Percentiles rank a stretch among this genome's conserved stretches.
Evolutionary conservation across 768 basidiomycete genomes (phyloP).

Genomic region (Termitomyces sp.): DNA sequence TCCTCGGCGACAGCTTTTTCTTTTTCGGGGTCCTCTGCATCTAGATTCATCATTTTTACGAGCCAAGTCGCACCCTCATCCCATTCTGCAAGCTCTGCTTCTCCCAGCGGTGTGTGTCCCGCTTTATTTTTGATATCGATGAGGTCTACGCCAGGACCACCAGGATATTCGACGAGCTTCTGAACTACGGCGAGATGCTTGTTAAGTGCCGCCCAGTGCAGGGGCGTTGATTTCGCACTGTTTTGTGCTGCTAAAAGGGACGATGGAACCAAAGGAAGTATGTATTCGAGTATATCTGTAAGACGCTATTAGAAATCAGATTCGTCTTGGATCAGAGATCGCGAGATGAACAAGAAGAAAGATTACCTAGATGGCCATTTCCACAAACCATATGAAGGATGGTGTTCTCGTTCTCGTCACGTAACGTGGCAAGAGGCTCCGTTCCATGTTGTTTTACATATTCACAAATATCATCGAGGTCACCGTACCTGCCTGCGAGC

Average conservation of each 20-base stretch:
- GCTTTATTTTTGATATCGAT: conserved; percentile 75
- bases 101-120: conserved; percentile 72
- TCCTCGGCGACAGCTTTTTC: conserved; percentile 30
- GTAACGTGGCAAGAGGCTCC: conserved; percentile 38
- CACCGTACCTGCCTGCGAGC: conserved; percentile 84
- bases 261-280: conserved; percentile 57
- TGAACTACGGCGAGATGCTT: conserved; percentile 60
- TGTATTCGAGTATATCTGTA: conserved; percentile 69
- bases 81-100: conserved; percentile 76
- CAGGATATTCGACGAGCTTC: conserved; percentile 49
- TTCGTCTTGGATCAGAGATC: conserved; percentile 8
- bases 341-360: conserved; percentile 4
- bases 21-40: conserved; percentile 34
- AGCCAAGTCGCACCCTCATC: conserved; percentile 83
- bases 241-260: conserved; percentile 61
- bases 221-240: conserved; percentile 67
- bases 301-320: conserved; percentile 42
- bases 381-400: conserved; percentile 83
- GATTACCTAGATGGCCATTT: conserved; percentile 83
- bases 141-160: conserved; percentile 56
- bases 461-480: conserved; percentile 67
- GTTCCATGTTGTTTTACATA: conserved; percentile 59
- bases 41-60: conserved; percentile 75
- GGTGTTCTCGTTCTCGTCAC: conserved; percentile 76
- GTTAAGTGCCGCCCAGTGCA: conserved; percentile 93